A percentile compares a stretch with the other conserved stretches of the same genome.
Conservation (phyloP, 176 grass and related monocot genomes). For the Avena sativa region DNA sequence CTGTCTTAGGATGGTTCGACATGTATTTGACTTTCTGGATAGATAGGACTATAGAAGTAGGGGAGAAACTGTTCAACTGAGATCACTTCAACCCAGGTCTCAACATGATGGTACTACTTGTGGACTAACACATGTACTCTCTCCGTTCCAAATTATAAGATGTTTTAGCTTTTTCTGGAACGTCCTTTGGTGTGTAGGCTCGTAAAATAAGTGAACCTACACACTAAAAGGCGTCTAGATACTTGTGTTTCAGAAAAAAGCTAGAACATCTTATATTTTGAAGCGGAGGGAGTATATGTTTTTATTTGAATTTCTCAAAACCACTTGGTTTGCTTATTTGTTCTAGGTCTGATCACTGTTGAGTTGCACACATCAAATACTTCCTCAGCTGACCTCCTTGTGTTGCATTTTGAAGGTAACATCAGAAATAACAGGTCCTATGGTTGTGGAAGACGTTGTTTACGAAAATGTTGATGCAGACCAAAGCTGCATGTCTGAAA, state of each 20-base stretch:
- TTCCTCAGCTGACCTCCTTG: conserved; percentile 30
- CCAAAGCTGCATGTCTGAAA: conserved; percentile 48
- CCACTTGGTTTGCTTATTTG: conserved; percentile 14
- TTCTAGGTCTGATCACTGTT: neutral
- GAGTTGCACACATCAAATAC: conserved; percentile 13
- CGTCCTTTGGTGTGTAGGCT: too few species aligned
- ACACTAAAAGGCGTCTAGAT: too few species aligned
- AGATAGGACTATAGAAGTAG: conserved; percentile 5
- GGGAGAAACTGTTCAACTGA: neutral
- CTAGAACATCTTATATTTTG: too few species aligned
- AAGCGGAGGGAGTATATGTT: neutral
- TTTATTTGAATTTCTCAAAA: conserved; percentile 25
- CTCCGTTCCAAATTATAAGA: too few species aligned
- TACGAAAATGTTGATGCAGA: conserved; percentile 70
- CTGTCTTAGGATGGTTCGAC: neutral
- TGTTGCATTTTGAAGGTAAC: conserved; percentile 57
- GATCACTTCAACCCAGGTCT: neutral
- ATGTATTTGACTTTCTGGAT: conserved; percentile 26
- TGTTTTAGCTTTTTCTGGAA: too few species aligned
- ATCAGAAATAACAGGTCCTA: conserved; percentile 85
- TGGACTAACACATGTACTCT: neutral
- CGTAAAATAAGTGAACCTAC: too few species aligned
- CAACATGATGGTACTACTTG: neutral
- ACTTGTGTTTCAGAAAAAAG: too few species aligned
- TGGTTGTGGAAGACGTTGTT: conserved; percentile 94